These are phyloP conservation scores for Lenzites betulinus DNA, from an alignment of 768 basidiomycete species.

Conservation along the genomic window DNA sequence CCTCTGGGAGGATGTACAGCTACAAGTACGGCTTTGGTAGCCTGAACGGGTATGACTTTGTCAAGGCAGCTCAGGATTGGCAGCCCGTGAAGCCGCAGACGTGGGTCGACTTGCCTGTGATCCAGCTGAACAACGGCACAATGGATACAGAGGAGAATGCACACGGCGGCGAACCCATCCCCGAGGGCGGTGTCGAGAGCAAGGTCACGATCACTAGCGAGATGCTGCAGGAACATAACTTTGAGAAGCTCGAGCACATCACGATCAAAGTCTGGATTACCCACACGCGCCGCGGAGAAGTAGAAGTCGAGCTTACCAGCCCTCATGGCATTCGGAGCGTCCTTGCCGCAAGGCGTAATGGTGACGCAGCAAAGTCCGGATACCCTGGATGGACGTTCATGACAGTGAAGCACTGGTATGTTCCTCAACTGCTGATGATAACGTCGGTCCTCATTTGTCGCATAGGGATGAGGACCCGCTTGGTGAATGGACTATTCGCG, in stretches of 20 bases:
- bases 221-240: slow-evolving; percentile 70
- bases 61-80: slow-evolving; percentile 83
- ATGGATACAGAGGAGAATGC: slow-evolving; percentile 56
- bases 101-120: slow-evolving; percentile 77
- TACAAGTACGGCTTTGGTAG: slow-evolving; percentile 98
- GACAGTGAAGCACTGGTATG: slow-evolving; percentile 96
- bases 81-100: slow-evolving; percentile 90
- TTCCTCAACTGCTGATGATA: slow-evolving; percentile 15
- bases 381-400: slow-evolving; percentile 98
- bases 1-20: slow-evolving; percentile 64
- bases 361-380: slow-evolving; percentile 67
- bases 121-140: slow-evolving; percentile 64
- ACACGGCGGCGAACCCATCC: slow-evolving; percentile 68
- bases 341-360: slow-evolving; percentile 68
- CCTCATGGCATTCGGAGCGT: slow-evolving; percentile 87
- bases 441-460: not conserved
- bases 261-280: slow-evolving; percentile 92
- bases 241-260: slow-evolving; percentile 89
- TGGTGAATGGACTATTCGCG: slow-evolving; percentile 87
- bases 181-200: slow-evolving; percentile 62
- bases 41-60: slow-evolving; percentile 80
- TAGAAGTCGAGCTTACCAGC: slow-evolving; percentile 87
- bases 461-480: slow-evolving; percentile 89
- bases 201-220: slow-evolving; percentile 66
- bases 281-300: slow-evolving; percentile 86